Conservation (phyloP, 1,284 basidiomycete genomes). For the Chondrostereum purpureum region DNA sequence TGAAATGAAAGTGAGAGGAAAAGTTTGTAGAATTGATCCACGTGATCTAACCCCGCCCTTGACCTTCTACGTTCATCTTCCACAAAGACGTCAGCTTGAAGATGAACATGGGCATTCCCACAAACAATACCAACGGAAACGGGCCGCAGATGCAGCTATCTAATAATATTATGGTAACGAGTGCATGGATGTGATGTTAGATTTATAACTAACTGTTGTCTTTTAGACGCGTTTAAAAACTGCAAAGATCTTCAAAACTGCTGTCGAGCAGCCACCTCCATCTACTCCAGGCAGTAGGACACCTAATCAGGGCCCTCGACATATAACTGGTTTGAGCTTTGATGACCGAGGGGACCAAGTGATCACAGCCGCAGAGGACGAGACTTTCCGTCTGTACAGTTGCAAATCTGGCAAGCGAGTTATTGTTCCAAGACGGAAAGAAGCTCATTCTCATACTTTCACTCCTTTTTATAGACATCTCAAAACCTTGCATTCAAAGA, state of each 20-base stretch:
- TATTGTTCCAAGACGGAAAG: conserved; percentile 19
- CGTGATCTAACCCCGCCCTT: conserved; percentile 12
- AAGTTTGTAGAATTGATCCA: conserved; percentile 34
- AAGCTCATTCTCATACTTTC: conserved; percentile 18
- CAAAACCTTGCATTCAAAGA: conserved; percentile 85
- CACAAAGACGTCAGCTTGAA: too few species aligned
- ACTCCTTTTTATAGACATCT: conserved; percentile 42
- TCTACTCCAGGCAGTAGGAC: conserved; percentile 37
- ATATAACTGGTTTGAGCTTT: conserved; percentile 85
- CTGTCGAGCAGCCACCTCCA: conserved; percentile 57
- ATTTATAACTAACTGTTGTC: too few species aligned
- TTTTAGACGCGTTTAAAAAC: conserved; percentile 83
- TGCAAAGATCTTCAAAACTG: conserved; percentile 80
- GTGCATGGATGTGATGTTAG: too few species aligned
- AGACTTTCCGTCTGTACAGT: conserved; percentile 86
- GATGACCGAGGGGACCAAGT: conserved; percentile 86
- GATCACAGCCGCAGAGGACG: conserved; percentile 89
- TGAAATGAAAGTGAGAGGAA: conserved; percentile 20
- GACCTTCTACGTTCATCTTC: too few species aligned
- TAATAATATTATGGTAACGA: too few species aligned
- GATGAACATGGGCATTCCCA: too few species aligned
- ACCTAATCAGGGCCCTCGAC: conserved; percentile 42
- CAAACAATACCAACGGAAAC: too few species aligned
- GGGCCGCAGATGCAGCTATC: too few species aligned
- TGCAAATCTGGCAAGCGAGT: conserved; percentile 90